Evolutionary conservation across 345 rosid species (phyloP), one percentile per base, ranked within the genome.

Genomic region (Brassica cretica): DNA sequence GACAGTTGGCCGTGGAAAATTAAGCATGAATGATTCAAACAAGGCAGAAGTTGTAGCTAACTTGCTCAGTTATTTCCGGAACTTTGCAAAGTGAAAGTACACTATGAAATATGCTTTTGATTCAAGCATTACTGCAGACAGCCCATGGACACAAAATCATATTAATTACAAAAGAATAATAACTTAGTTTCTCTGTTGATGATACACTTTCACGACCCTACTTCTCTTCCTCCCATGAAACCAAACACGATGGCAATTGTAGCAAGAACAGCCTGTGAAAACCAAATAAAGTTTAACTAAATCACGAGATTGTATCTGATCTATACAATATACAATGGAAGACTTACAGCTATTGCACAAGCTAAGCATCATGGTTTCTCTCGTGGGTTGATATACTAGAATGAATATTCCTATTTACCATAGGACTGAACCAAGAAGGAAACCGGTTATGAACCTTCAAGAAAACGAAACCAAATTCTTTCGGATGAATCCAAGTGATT

Each of bases 321-420:
- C 39, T 21, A 6, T 0, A 25, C 58, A 12, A 10, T 12, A 59
- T 3, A 10, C 3, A 18, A 44, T 63, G 44, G 14, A 69, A 66
- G 66, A 85, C 96, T 89, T 72, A 92, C 96, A 6, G 90, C 93
- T 9, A 89, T 76, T n/a, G 90, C 80, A 44, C 96, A 91, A 46
- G 97, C 94, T 63, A 90, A 16, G 74, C 87, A 92, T 87, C 96
- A 97, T 11, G 96, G 90, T 72, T 94, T 94, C 78, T 94, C 96
- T 29, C 90, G 80, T 55, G 79, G 69, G 81, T 87, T 89, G 51
- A 92, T 76, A 91, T 8, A 87, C 64, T 18, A 89, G 53, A 81
- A 89, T 1, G 70, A 85, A 69, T 70, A 85, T 15, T 44, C 96
- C 98, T 49, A 89, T 19, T 80, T 27, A 89, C 97, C 97, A 91